Evolutionary conservation across 1,284 basidiomycete species (phyloP).

Genomic region (Rhodotorula mucilaginosa): DNA sequence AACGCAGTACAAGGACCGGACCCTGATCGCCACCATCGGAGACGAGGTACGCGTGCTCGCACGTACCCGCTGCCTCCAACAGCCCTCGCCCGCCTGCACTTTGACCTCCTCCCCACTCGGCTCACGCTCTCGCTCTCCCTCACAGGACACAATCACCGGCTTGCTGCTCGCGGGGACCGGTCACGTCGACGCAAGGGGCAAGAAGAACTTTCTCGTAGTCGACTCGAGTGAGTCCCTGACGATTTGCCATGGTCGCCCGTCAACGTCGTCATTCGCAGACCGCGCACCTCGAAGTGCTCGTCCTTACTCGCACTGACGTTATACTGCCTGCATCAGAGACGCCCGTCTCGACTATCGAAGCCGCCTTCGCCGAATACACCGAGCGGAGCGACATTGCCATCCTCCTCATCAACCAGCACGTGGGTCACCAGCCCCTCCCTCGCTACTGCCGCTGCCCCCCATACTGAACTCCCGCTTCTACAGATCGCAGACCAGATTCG

Average conservation of each 20-base stretch:
- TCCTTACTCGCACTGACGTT: background rate
- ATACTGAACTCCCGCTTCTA: background rate
- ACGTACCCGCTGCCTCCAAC: background rate
- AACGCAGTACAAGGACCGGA: constrained; percentile 63
- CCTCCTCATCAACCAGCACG: constrained; percentile 94
- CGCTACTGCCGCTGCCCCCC: no score
- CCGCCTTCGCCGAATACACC: constrained; percentile 86
- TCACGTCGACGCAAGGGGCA: constrained; percentile 78
- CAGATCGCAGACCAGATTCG: constrained; percentile 96
- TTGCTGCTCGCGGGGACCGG: constrained; percentile 87
- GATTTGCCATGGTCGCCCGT: background rate
- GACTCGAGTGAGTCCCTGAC: constrained; percentile 67
- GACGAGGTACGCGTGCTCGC: constrained; percentile 68
- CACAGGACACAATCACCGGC: constrained; percentile 89
- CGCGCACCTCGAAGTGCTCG: background rate
- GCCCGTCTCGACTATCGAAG: constrained; percentile 79
- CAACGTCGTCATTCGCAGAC: background rate
- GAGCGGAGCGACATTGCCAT: constrained; percentile 91
- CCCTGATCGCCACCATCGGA: constrained; percentile 85
- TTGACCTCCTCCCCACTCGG: background rate
- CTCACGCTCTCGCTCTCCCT: background rate
- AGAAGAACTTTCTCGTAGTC: constrained; percentile 94
- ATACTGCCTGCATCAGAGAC: constrained; percentile 64
- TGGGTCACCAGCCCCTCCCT: constrained; percentile 50
- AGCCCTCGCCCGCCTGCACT: no score